Base-by-base conservation (phyloP, 768 basidiomycete species). In the Antrodiella citrinella region DNA sequence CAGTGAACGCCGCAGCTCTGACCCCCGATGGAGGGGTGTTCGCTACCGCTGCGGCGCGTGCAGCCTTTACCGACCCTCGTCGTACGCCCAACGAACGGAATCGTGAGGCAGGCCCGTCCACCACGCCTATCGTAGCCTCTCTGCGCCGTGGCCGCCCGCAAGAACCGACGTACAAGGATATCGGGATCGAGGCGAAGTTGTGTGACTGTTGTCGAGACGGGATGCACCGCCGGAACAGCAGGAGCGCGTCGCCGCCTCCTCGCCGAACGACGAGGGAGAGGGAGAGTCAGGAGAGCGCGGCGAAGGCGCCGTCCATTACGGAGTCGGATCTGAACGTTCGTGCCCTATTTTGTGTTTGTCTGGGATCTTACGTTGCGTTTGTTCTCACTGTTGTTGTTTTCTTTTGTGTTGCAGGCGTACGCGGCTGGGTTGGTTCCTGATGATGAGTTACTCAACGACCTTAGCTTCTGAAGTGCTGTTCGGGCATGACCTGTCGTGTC, bases 41-140 rank as follows among this genome's bases (percentile, higher is more conserved):
- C 5, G 49, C 47, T 10, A 47, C 41, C 10, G 50, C 51, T 2
- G 52, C 52, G 3, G 23, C 42, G 3, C 44, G 21, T 1, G 30
- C 46, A 3, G 51, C 41, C n/a, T 51, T 50, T 9, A 52, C 51
- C 18, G 53, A 35, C 30, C 30, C 30, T 7, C 30, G 30, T 7
- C 30, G 30, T 7, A 15, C 7, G 7, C 30, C 7, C 30, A 15
- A 35, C 15, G 30, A 35, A 15, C 7, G 30, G 7, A 7, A 7
- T 35, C 30, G 7, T 35, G 7, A 15, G 7, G 30, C 30, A 35
- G 30, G 30, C 7, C 30, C 30, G 7, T 7, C 7, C 15, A 35
- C 30, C 7, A 35, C 7, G 7, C 15, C 30, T 15, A 7, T 35
- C 30, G 30, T 35, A 7, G 30, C 30, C 7, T 35, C 30, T 35